Base-by-base conservation (phyloP, 257 asterid species). In the Salvia miltiorrhiza region DNA sequence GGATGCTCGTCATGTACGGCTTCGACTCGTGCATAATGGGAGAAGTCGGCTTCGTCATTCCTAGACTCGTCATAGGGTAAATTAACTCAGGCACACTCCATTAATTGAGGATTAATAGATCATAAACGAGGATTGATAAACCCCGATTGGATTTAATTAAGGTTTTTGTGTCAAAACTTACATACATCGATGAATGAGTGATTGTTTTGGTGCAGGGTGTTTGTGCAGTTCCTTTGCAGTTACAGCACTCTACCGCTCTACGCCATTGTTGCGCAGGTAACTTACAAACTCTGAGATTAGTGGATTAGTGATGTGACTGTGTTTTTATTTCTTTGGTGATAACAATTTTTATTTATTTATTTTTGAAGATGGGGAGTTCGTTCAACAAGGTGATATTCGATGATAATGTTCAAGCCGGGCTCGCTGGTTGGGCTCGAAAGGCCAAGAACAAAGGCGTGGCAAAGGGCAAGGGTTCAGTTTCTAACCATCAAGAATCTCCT, bases 21-120 rank as follows among this genome's bases (percentile, higher is more conserved):
- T 84, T 88, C 54, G 70, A 86, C 73, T 88, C 96, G 2, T 88
- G 96, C 96, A 86, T 88, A 50, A 83, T 88, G 90, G 95, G 90
- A 58, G 28, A 61, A 68, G 78, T 73, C 19, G 73, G 71, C 23
- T 86, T 20, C 39, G 65, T 85, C 73, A 78, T 83, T 56, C 87
- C 90, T 4, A 69, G 96, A 49, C 89, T 89, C 16, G 77, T 86
- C 40, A 71, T 84, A 16, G 94, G 94, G 89, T 83, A 83, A 54
- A 48, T 26, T 39, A 60, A 4, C n/a, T n/a, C n/a, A 26, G 30
- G 30, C 30, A 26, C 30, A 26, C 30, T 26, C 30, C 30, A 1
- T 1, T 26, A 26, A 1, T 1, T 26, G 1, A 1, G 30, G 30
- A 26, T 26, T n/a, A n/a, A n/a, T n/a, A n/a, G n/a, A n/a, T n/a